Evolutionary conservation across 1,284 basidiomycete genomes (phyloP).

Genomic region (Trichosporon asahii): DNA sequence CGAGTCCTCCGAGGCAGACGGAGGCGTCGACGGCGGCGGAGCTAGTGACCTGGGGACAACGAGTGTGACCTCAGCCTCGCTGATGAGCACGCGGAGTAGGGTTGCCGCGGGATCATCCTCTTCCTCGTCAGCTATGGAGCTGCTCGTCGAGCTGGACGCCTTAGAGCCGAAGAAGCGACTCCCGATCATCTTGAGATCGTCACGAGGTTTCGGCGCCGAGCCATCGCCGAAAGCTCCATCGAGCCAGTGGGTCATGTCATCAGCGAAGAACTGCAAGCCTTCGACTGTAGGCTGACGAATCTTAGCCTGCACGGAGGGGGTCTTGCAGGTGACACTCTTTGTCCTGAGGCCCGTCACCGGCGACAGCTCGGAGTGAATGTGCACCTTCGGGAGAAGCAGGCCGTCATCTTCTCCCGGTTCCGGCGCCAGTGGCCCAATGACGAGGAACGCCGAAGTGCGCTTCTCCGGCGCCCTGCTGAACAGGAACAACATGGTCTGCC

Average conservation of each 20-base stretch:
- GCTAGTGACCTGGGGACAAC: conserved; percentile 31
- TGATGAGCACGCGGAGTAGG: conserved; percentile 34
- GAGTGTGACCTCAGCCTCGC: conserved; percentile 36
- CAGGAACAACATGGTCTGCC: conserved; percentile 45
- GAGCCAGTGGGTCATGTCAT: conserved; percentile 70
- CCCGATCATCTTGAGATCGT: conserved; percentile 70
- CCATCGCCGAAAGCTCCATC: conserved; percentile 52
- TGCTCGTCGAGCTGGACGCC: conserved; percentile 50
- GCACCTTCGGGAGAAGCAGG: conserved; percentile 50
- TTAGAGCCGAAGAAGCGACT: conserved; percentile 72
- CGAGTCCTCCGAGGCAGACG: conserved; percentile 1
- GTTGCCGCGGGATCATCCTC: conserved; percentile 35
- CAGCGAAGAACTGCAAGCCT: conserved; percentile 76
- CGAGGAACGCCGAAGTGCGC: conserved; percentile 39
- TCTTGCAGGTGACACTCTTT: conserved; percentile 46
- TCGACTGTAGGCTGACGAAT: conserved; percentile 61
- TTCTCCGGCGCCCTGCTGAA: conserved; percentile 44
- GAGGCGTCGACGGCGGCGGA: not conserved
- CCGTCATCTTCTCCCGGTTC: conserved; percentile 37
- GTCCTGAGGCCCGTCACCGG: conserved; percentile 27
- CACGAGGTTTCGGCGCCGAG: conserved; percentile 52
- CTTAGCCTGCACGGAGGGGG: conserved; percentile 65
- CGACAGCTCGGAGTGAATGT: conserved; percentile 38
- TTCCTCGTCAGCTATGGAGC: conserved; percentile 48
- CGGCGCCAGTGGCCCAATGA: conserved; percentile 42